Evolutionary conservation across 75 land plant genomes (phyloP).

Genomic region (Pinus tabuliformis): DNA sequence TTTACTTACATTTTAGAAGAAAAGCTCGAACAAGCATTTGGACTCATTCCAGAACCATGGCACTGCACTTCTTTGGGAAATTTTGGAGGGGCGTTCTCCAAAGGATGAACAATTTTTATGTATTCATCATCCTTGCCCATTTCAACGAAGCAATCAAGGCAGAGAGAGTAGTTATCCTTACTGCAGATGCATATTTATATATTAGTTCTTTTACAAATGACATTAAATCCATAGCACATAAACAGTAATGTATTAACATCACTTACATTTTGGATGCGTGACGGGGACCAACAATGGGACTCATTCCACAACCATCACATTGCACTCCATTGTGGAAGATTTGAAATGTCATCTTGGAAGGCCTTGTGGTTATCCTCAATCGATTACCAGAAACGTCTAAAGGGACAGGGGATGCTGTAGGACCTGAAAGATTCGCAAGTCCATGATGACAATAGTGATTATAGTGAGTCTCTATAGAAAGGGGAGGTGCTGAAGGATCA

Average conservation of each 20-base stretch:
- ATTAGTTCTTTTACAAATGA: neutral
- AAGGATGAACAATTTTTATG: neutral
- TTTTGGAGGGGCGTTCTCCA: no score
- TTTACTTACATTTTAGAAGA: neutral
- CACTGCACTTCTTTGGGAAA: no score
- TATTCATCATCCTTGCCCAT: slow-evolving; percentile 42
- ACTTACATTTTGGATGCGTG: slow-evolving; percentile 32
- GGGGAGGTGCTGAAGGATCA: no score
- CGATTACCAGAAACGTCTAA: no score
- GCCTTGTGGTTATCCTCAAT: no score
- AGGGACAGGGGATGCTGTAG: neutral
- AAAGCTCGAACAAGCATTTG: no score
- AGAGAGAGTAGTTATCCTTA: slow-evolving; percentile 79
- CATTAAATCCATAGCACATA: no score
- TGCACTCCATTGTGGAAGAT: slow-evolving; percentile 55
- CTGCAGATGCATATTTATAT: slow-evolving; percentile 27
- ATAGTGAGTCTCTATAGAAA: slow-evolving; percentile 27
- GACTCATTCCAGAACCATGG: no score
- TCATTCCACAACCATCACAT: slow-evolving; percentile 88
- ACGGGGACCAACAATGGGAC: slow-evolving; percentile 79
- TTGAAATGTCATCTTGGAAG: no score
- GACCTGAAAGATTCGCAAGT: slow-evolving; percentile 68
- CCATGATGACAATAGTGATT: slow-evolving; percentile 82
- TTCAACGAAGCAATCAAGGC: slow-evolving; percentile 61
- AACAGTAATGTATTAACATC: neutral